Evolutionary conservation across 768 basidiomycete species (phyloP), one percentile per base, ranked within the genome.

Genomic region (Lactarius psammicola): DNA sequence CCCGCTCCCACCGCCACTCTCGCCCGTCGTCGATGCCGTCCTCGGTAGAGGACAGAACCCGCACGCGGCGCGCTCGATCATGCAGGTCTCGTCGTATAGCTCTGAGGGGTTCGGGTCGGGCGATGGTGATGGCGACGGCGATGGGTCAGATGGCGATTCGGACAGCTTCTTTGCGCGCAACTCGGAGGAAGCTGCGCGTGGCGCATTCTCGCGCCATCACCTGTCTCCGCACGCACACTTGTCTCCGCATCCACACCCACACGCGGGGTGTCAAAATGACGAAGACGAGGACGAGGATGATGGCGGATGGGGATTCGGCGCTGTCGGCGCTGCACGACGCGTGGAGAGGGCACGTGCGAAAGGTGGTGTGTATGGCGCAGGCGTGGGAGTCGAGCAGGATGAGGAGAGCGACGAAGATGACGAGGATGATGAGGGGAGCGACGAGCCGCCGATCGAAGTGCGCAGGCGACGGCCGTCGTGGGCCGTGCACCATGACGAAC

Each of bases 81-180:
- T 64, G 59, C 58, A 63, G 13, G 51, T 70, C 26, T 59, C 61
- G 1, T 59, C 62, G 0, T 62, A 60, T 28, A 60, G 69, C 59
- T 70, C 69, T 4, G 69, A 57, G 18, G 69, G 65, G 5, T 26
- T 15, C 28, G 55, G 49, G n/a, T 36, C 26, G 9, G 59, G 42
- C 44, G 44, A 53, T 4, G 58, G 23, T 18, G 65, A 60, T 4
- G 30, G 10, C 0, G 62, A 64, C 13, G 44, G 26, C 30, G 38
- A 60, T 17, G 36, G 15, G 3, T 65, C 63, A 5, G 69, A 70
- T 31, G 67, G 59, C 33, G 69, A 69, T 51, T 68, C 67, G 59
- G 63, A 64, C n/a, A 68, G 67, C 38, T 70, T 70, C 38, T 70
- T 70, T 53, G 69, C 63, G 58, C 67, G 69, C 6, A 66, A 58